These are phyloP conservation scores for Sporothrix phasma DNA, from an alignment of 2,329 filamentous ascomycete species.

Conservation along the genomic window DNA sequence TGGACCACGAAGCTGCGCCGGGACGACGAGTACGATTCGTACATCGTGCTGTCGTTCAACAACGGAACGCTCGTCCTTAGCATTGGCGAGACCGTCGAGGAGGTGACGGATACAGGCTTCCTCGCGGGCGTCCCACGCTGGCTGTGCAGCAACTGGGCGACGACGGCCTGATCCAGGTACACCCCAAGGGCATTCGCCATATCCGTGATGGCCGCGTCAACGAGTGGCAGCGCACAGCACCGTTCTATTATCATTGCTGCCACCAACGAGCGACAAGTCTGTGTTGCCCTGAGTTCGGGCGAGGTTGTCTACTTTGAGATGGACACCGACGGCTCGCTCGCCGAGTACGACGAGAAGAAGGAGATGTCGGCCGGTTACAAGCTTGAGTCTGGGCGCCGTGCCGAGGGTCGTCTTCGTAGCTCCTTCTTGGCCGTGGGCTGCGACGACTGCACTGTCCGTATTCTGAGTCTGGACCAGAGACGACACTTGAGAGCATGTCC, in stretches of 20 bases:
- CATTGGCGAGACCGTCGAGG: conserved; percentile 93
- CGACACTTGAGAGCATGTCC: conserved; percentile 84
- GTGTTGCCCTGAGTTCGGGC: conserved; percentile 85
- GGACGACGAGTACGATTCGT: conserved; percentile 78
- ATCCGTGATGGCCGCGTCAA: conserved; percentile 72
- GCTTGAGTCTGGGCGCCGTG: conserved; percentile 84
- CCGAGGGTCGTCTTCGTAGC: conserved; percentile 78
- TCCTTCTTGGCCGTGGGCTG: conserved; percentile 93
- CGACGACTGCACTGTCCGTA: conserved; percentile 90
- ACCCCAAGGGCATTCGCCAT: conserved; percentile 91
- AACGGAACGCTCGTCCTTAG: conserved; percentile 86
- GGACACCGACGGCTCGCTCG: conserved; percentile 80
- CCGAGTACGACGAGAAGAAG: conserved; percentile 90
- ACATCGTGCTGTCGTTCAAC: conserved; percentile 88
- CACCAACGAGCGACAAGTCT: conserved; percentile 87
- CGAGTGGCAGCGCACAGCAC: conserved; percentile 86
- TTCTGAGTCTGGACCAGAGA: conserved; percentile 81
- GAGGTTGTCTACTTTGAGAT: conserved; percentile 98
- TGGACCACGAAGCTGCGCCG: conserved; percentile 88
- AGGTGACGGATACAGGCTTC: conserved; percentile 90
- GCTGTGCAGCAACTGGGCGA: conserved; percentile 92
- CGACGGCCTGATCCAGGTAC: conserved; percentile 84
- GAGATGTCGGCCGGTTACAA: conserved; percentile 95
- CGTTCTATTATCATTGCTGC: conserved; percentile 90
- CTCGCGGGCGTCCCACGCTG: conserved; percentile 79